phyloP scores from a whole-genome alignment of 768 basidiomycete species.

The Terana coerulea region DNA sequence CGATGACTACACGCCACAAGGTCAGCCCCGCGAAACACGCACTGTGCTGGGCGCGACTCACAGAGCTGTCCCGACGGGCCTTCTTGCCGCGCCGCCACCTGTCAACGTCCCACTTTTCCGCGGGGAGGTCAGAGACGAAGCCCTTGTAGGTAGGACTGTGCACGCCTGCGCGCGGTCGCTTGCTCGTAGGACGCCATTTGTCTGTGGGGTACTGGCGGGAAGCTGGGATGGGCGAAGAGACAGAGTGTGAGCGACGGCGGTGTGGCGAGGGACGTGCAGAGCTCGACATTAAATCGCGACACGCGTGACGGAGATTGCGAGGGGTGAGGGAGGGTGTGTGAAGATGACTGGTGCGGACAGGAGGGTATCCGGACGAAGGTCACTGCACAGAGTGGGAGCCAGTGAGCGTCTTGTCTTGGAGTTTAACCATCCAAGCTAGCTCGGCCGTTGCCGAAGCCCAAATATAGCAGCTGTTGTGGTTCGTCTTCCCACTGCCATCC shows the following conservation, averaged over 20 bases:
- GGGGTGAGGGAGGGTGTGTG: background rate
- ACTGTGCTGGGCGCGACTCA: constrained; percentile 27
- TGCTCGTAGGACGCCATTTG: constrained; percentile 43
- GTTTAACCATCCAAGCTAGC: constrained; percentile 6
- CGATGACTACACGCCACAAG: constrained; percentile 6
- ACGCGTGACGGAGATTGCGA: constrained; percentile 2
- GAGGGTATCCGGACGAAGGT: background rate
- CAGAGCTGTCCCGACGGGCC: constrained; percentile 44
- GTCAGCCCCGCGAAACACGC: background rate
- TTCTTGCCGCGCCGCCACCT: constrained; percentile 53
- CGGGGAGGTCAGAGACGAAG: constrained; percentile 23
- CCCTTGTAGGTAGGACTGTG: constrained; percentile 32
- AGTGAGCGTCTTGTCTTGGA: background rate
- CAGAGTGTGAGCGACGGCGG: constrained; percentile 55
- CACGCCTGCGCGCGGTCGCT: constrained; percentile 45
- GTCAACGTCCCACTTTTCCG: constrained; percentile 51
- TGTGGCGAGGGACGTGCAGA: constrained; percentile 28
- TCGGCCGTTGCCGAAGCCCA: background rate
- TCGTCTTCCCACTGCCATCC: background rate
- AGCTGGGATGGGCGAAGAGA: constrained; percentile 35
- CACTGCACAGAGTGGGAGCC: background rate
- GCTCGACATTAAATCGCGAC: constrained; percentile 31
- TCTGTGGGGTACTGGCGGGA: constrained; percentile 31
- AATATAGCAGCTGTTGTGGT: background rate
- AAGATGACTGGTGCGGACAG: background rate